These are phyloP conservation scores for Penicillium mononematosum DNA, from an alignment of 495 filamentous ascomycete species.

Conservation along the genomic window DNA sequence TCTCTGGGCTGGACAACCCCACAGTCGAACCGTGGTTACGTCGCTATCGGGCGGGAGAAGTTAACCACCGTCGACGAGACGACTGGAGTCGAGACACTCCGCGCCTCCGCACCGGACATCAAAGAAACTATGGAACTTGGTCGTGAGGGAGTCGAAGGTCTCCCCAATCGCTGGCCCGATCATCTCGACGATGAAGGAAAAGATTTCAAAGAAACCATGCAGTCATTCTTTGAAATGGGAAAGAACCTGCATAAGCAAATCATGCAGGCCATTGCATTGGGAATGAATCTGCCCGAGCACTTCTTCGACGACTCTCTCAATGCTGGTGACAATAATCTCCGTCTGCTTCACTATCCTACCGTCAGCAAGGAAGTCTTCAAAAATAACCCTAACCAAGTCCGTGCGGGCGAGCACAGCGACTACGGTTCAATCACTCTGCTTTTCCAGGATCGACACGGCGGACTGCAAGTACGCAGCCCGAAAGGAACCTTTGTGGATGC, in stretches of 20 bases:
- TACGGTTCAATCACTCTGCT: slow-evolving; percentile 86
- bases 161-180: slow-evolving; percentile 80
- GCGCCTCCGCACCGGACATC: slow-evolving; percentile 65
- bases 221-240: slow-evolving; percentile 67
- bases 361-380: slow-evolving; percentile 66
- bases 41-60: slow-evolving; percentile 74
- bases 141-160: slow-evolving; percentile 61
- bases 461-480: slow-evolving; percentile 79
- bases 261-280: slow-evolving; percentile 86
- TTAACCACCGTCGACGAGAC: slow-evolving; percentile 58
- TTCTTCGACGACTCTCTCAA: slow-evolving; percentile 79
- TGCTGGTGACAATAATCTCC: slow-evolving; percentile 77
- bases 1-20: slow-evolving; percentile 67
- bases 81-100: slow-evolving; percentile 57
- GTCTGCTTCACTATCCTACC: slow-evolving; percentile 85
- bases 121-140: slow-evolving; percentile 88
- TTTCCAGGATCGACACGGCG: slow-evolving; percentile 83
- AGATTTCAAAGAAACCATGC: slow-evolving; percentile 71
- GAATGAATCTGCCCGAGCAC: slow-evolving; percentile 66
- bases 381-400: slow-evolving; percentile 68
- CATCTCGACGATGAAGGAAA: slow-evolving; percentile 59
- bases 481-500: slow-evolving; percentile 79
- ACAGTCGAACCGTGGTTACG: slow-evolving; percentile 76
- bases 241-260: slow-evolving; percentile 72
- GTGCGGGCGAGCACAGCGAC: slow-evolving; percentile 85